Base-by-base conservation (phyloP, 2,329 filamentous ascomycete genomes). In the Monascus ruber region DNA sequence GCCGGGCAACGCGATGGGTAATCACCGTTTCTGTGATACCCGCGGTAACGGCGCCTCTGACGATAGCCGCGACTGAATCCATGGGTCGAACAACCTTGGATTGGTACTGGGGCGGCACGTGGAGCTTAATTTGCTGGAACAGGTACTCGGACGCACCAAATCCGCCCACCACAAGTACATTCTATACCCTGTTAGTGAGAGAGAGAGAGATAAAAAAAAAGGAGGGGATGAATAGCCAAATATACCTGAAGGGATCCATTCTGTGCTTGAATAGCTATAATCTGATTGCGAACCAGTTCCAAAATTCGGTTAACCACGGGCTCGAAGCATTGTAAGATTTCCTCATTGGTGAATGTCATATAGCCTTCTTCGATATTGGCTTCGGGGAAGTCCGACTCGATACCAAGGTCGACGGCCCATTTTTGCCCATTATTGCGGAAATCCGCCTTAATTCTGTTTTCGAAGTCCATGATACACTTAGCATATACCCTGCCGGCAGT, bases 381-480 rank as follows among this genome's bases (percentile, higher is more conserved):
- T 59, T 96, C 91, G 31, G 89, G 89, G 69, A 93, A 96, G 59
- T 96, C 91, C 33, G 89, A 87, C 71, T 98, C 91, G 55, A 98
- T 96, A 58, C 91, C 91, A 36, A 98, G 91, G 60, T 98, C 91
- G 17, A 96, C 88, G 34, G 91, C 91, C 91, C 91, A 96, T 65
- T 96, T 96, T 65, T 96, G 89, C 36, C 89, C 88, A 63, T 95
- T 96, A 71, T 96, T 96, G 48, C 91, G 80, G 81, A 98, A 98
- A 64, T 96, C 91, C 36, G 91, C 91, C 74, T 98, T 98, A 76
- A 98, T 95, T 63, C 91, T 76, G 76, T 96, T 96, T 71, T 98
- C 91, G 56, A 98, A 98, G 66, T 98, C 91, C 89, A 96, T 96
- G 66, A 98, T 96, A 64, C 89, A 96, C 70, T 96, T 96, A 50